Conservation (phyloP, 1,284 basidiomycete genomes). For the Cryptococcus hybrid region DNA sequence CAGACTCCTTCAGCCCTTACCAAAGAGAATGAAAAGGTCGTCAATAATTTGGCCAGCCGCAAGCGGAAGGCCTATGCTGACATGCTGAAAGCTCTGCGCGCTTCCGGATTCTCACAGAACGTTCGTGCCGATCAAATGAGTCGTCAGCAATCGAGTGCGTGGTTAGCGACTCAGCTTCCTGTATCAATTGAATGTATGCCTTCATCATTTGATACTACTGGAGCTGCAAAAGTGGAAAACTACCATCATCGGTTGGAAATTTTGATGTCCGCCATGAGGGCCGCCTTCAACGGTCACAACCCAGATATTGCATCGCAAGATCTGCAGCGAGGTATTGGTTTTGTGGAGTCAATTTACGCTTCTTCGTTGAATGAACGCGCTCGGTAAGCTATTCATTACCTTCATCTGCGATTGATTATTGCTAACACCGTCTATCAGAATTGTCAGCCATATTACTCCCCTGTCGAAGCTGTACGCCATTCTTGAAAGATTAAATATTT, state of each 20-base stretch:
- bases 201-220: constrained; percentile 9
- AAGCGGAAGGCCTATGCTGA: constrained; percentile 93
- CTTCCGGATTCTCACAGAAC: constrained; percentile 70
- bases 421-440: constrained; percentile 1
- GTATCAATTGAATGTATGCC: constrained; percentile 22
- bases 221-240: constrained; percentile 53
- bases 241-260: constrained; percentile 73
- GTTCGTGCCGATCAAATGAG: constrained; percentile 69
- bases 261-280: constrained; percentile 67
- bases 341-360: constrained; percentile 74
- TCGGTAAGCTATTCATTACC: constrained; percentile 44
- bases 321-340: constrained; percentile 71
- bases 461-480: constrained; percentile 7
- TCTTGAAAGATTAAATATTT: constrained; percentile 13
- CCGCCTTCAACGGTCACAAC: constrained; percentile 68
- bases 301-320: constrained; percentile 81
- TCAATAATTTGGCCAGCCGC: constrained; percentile 70
- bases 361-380: constrained; percentile 58
- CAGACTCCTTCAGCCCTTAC: constrained; percentile 57
- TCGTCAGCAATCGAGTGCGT: constrained; percentile 62
- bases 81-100: constrained; percentile 83
- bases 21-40: constrained; percentile 67
- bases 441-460: constrained; percentile 5
- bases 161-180: constrained; percentile 58
- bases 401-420: neutral